phyloP scores from a whole-genome alignment of 441 rosid species.

The Kokia cookei region DNA sequence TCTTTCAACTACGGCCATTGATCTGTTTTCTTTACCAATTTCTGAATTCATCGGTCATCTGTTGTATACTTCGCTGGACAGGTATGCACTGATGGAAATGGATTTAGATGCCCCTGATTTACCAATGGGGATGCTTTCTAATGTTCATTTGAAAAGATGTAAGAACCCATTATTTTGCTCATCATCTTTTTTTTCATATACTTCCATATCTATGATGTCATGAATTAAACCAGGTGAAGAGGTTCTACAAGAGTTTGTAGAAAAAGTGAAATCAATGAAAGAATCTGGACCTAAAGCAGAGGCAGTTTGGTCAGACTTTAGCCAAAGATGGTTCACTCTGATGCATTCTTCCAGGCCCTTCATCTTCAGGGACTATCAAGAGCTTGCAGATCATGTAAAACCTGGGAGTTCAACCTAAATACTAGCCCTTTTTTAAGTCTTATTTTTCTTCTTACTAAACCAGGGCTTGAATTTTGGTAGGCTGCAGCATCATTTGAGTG shows the following conservation, averaged over 20 bases:
- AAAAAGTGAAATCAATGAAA: slow-evolving; percentile 39
- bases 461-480: slow-evolving; percentile 19
- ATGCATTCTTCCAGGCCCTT: slow-evolving; percentile 64
- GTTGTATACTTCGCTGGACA: neutral
- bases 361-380: slow-evolving; percentile 55
- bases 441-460: neutral
- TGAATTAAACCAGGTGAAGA: slow-evolving; percentile 48
- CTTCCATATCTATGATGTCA: neutral
- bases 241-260: slow-evolving; percentile 46
- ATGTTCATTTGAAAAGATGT: slow-evolving; percentile 60
- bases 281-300: slow-evolving; percentile 50
- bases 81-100: slow-evolving; percentile 75
- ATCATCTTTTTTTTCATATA: neutral
- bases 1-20: neutral
- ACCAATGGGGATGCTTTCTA: slow-evolving; percentile 66
- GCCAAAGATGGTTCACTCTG: slow-evolving; percentile 72
- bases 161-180: slow-evolving; percentile 1
- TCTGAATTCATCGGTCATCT: neutral
- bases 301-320: slow-evolving; percentile 67
- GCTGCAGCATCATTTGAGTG: slow-evolving; percentile 62
- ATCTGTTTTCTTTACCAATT: neutral
- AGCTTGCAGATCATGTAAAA: slow-evolving; percentile 72
- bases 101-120: slow-evolving; percentile 65
- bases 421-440: neutral
- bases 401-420: neutral